Evolutionary conservation across 1,284 basidiomycete genomes (phyloP).

Genomic region (Tylopilus sp.): DNA sequence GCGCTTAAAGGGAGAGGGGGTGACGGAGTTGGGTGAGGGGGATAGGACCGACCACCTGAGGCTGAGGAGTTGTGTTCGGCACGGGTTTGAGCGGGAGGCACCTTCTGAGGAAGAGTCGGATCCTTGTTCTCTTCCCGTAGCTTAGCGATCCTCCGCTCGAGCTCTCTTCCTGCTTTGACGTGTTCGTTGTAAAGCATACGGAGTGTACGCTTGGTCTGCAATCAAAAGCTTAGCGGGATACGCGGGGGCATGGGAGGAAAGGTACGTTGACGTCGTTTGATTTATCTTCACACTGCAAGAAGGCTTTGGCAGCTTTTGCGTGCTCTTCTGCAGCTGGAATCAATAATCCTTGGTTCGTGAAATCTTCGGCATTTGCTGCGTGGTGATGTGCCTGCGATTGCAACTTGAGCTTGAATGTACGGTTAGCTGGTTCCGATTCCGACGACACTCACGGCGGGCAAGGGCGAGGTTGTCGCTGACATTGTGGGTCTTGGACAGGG

Average conservation of each 20-base stretch:
- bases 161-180: slow-evolving; percentile 58
- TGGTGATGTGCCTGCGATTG: slow-evolving; percentile 67
- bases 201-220: slow-evolving; percentile 70
- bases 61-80: slow-evolving; percentile 30
- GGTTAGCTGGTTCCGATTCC: not conserved
- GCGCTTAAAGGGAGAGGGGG: slow-evolving; percentile 41
- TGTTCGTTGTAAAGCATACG: slow-evolving; percentile 70
- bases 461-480: slow-evolving; percentile 26
- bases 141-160: slow-evolving; percentile 64
- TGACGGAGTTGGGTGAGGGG: slow-evolving; percentile 36
- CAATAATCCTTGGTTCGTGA: slow-evolving; percentile 55
- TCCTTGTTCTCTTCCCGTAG: slow-evolving; percentile 69
- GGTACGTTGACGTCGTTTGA: slow-evolving; percentile 66
- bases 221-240: slow-evolving; percentile 16
- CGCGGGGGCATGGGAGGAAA: slow-evolving; percentile 13
- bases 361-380: slow-evolving; percentile 72
- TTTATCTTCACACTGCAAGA: slow-evolving; percentile 61
- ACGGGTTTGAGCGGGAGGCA: slow-evolving; percentile 23
- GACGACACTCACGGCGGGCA: slow-evolving; percentile 27
- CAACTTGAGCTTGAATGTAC: slow-evolving; percentile 5
- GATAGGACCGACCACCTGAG: slow-evolving; percentile 24
- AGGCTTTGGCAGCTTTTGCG: slow-evolving; percentile 66
- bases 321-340: slow-evolving; percentile 63
- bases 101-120: slow-evolving; percentile 55
- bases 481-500: slow-evolving; percentile 6